Conservation (phyloP, 805 yeast genomes). For the Metschnikowia henanensis region DNA sequence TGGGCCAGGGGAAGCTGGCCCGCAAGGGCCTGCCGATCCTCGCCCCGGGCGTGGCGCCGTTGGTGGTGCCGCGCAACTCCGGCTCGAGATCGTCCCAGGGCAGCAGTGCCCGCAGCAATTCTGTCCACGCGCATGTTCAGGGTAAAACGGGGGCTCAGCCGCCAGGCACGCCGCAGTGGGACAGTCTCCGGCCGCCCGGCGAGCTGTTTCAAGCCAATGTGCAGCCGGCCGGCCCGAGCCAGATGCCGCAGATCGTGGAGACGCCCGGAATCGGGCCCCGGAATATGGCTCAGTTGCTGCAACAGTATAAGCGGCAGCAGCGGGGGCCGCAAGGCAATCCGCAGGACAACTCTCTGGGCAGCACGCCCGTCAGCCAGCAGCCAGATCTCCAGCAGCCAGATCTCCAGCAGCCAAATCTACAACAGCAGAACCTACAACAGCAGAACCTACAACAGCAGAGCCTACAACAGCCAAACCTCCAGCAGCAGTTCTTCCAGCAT, state of each 20-base stretch:
- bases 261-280: slow-evolving; percentile 1
- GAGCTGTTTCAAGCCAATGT: slow-evolving; percentile 1
- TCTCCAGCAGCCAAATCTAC: background rate
- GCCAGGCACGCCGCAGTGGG: slow-evolving; percentile 8
- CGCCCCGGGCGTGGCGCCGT: slow-evolving; percentile 11
- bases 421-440: background rate
- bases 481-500: slow-evolving; percentile 6
- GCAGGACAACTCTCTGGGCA: background rate
- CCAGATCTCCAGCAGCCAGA: background rate
- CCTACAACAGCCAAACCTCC: slow-evolving; percentile 2
- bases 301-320: slow-evolving; percentile 3
- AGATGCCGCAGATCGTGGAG: slow-evolving; percentile 5
- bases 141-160: background rate
- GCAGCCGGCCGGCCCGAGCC: background rate
- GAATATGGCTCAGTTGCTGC: slow-evolving; percentile 1
- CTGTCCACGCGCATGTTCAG: background rate
- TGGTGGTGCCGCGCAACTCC: slow-evolving; percentile 7
- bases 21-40: slow-evolving; percentile 12
- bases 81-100: background rate
- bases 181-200: background rate
- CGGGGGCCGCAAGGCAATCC: background rate
- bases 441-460: slow-evolving; percentile 3
- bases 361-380: background rate
- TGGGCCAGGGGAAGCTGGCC: slow-evolving; percentile 4
- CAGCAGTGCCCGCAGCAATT: background rate